Evolutionary conservation across 495 filamentous ascomycete species (phyloP).

Genomic region (Oleoguttula mirabilis): DNA sequence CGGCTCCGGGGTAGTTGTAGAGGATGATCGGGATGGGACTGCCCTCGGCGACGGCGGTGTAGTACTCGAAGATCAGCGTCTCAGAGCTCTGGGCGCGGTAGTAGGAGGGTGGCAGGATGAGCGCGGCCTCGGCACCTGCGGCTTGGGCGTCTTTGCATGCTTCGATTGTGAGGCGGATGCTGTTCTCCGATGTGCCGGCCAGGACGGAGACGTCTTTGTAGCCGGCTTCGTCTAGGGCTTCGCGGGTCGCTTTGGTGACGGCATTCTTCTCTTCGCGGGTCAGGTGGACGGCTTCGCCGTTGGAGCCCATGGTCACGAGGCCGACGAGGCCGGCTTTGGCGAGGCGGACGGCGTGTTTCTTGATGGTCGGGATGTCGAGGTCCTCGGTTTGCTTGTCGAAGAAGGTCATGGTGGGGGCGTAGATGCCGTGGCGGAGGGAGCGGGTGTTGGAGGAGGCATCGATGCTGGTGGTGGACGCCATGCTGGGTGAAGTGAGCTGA

Average conservation of each 20-base stretch:
- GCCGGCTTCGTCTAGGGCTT: constrained; percentile 69
- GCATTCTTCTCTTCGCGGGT: constrained; percentile 59
- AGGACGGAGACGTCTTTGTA: constrained; percentile 68
- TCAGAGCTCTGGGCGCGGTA: constrained; percentile 72
- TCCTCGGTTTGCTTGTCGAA: constrained; percentile 74
- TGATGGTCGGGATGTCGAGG: constrained; percentile 66
- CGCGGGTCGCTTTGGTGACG: constrained; percentile 69
- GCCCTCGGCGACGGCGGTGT: constrained; percentile 58
- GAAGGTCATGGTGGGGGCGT: constrained; percentile 84
- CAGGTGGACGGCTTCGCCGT: constrained; percentile 79
- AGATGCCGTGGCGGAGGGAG: constrained; percentile 71
- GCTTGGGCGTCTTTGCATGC: constrained; percentile 55
- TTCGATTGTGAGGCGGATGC: constrained; percentile 63
- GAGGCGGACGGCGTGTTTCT: constrained; percentile 68
- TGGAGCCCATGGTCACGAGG: constrained; percentile 80
- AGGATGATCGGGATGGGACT: constrained; percentile 69
- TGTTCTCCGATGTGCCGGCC: constrained; percentile 66
- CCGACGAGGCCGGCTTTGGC: constrained; percentile 70
- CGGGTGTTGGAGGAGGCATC: too few relatives aligned
- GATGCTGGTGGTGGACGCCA: too few relatives aligned
- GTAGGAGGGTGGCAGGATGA: constrained; percentile 72
- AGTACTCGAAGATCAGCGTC: constrained; percentile 64
- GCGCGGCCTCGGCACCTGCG: constrained; percentile 65
- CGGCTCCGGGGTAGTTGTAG: constrained; percentile 86
- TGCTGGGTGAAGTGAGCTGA: too few relatives aligned